These are phyloP conservation scores for Chlamydomonas schloesseri DNA, from an alignment of 139 green algal genomes.

Conservation along the genomic window DNA sequence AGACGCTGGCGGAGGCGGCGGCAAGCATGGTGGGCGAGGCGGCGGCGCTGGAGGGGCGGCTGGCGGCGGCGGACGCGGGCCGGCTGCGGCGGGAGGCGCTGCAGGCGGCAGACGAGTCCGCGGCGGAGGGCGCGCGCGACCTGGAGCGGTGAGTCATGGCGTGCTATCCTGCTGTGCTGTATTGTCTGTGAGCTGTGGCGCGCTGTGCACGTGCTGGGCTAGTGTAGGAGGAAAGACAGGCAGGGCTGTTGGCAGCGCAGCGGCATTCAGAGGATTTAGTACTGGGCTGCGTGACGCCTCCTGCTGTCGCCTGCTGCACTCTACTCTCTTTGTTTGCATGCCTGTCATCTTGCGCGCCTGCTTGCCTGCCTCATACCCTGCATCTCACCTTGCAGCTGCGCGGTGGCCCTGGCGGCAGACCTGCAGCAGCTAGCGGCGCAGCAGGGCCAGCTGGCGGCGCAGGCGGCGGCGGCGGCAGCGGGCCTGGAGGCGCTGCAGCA, in stretches of 20 bases:
- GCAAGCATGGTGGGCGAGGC: background rate
- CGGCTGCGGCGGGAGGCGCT: constrained; percentile 21
- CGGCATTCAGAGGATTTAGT: no score
- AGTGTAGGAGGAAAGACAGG: no score
- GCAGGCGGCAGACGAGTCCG: background rate
- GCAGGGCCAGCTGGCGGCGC: background rate
- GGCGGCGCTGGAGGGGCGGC: background rate
- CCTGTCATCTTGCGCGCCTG: background rate
- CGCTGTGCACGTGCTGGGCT: no score
- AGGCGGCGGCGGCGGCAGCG: background rate
- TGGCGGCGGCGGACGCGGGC: background rate
- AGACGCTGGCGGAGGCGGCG: constrained; percentile 25
- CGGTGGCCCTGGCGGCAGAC: background rate
- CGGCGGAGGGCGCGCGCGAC: background rate
- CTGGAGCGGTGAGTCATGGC: constrained; percentile 23
- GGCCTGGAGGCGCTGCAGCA: background rate
- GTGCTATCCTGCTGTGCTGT: no score
- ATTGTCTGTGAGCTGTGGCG: no score
- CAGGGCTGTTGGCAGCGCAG: no score
- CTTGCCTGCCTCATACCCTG: background rate
- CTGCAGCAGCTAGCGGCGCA: background rate
- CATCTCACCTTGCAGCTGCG: background rate
- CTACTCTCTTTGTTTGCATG: no score
- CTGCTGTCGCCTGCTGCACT: no score
- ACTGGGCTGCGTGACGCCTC: no score